Evolutionary conservation across 2,329 filamentous ascomycete species (phyloP).

Genomic region (Hypoxylon sp.): DNA sequence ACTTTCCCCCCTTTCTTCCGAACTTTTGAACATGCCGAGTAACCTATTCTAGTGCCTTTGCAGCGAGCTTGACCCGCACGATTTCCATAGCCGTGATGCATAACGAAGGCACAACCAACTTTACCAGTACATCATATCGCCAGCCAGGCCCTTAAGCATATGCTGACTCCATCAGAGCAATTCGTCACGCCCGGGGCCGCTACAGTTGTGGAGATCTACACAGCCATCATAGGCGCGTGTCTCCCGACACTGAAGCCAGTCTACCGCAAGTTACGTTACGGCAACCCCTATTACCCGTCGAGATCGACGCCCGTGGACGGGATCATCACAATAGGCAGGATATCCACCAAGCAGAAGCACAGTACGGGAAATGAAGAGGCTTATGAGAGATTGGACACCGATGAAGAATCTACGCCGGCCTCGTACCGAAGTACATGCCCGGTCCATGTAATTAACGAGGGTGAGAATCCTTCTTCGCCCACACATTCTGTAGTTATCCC

Average conservation of each 20-base stretch:
- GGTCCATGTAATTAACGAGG: background rate
- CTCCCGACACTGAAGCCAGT: conserved; percentile 38
- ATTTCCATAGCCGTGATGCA: background rate
- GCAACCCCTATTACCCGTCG: background rate
- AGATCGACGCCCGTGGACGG: background rate
- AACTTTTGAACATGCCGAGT: background rate
- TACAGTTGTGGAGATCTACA: conserved; percentile 41
- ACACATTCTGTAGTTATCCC: background rate
- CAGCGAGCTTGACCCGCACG: conserved; percentile 7
- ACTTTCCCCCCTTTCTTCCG: background rate
- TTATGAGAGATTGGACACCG: background rate
- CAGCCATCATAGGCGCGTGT: conserved; percentile 43
- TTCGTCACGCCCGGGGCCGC: conserved; percentile 1
- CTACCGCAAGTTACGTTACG: conserved; percentile 39
- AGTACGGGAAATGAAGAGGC: background rate
- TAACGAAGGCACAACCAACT: background rate
- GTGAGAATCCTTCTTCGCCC: background rate
- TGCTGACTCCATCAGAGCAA: conserved; percentile 1
- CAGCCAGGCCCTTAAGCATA: background rate
- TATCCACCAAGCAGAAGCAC: background rate
- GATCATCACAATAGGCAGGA: background rate
- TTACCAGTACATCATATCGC: conserved; percentile 1
- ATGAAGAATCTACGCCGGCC: background rate
- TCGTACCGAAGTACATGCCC: background rate
- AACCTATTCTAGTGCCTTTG: conserved; percentile 1